Conservation (phyloP, 208 protist genomes). For the Wallacemonas collosoma region DNA sequence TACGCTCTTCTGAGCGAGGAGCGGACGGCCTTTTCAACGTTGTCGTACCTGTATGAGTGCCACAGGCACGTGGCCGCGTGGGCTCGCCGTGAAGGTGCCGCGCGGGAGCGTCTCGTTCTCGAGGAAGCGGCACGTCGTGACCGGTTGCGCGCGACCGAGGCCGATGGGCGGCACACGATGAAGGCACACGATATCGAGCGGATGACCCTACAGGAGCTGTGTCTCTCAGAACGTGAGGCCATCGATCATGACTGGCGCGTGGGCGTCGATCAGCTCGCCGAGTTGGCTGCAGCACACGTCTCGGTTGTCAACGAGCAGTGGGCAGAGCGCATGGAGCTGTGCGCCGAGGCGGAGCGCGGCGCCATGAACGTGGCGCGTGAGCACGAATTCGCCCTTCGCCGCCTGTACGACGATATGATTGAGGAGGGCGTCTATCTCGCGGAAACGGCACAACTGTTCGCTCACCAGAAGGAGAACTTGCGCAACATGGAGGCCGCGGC, state of each 20-base stretch:
- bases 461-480: conserved; percentile 21
- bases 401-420: conserved; percentile 21
- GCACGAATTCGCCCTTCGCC: conserved; percentile 23
- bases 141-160: neutral
- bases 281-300: neutral
- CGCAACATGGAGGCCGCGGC: conserved; percentile 23
- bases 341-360: conserved; percentile 24
- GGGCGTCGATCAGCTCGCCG: conserved; percentile 8
- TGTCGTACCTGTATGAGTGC: conserved; percentile 13
- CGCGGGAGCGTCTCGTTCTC: conserved; percentile 32
- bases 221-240: conserved; percentile 5
- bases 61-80: conserved; percentile 13
- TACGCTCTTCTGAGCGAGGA: conserved; percentile 30
- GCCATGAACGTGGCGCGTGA: conserved; percentile 19
- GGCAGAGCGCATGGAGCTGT: conserved; percentile 19
- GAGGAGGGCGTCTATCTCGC: conserved; percentile 23
- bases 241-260: conserved; percentile 17
- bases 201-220: conserved; percentile 15
- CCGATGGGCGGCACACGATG: conserved; percentile 19
- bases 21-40: conserved; percentile 11
- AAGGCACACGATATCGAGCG: conserved; percentile 1
- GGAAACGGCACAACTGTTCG: conserved; percentile 33
- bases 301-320: conserved; percentile 7
- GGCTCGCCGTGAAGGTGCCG: conserved; percentile 28
- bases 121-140: conserved; percentile 38